These are phyloP conservation scores for Backusella circina DNA, from an alignment of 192 early-diverging fungal species.

Conservation along the genomic window DNA sequence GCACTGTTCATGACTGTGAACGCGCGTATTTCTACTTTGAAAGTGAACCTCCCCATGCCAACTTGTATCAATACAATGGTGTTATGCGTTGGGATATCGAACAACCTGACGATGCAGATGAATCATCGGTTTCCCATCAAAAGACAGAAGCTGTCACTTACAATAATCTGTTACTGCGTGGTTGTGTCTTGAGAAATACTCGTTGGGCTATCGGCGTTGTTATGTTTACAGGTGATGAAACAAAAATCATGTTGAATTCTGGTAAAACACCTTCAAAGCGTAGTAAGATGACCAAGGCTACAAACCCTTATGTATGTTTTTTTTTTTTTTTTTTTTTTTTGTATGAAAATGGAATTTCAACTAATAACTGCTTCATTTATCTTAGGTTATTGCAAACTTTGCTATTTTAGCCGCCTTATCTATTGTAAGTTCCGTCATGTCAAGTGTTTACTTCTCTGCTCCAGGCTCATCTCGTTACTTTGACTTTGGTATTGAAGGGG, in stretches of 20 bases:
- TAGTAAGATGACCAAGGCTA: conserved; percentile 85
- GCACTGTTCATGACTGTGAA: conserved; percentile 57
- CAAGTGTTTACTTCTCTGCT: conserved; percentile 59
- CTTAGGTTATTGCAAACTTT: conserved; percentile 77
- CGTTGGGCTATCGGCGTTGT: conserved; percentile 82
- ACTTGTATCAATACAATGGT: conserved; percentile 85
- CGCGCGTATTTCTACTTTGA: conserved; percentile 65
- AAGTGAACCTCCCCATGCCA: conserved; percentile 81
- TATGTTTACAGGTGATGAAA: conserved; percentile 89
- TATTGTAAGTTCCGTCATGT: conserved; percentile 62
- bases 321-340: background rate
- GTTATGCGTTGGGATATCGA: conserved; percentile 51
- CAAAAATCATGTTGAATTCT: conserved; percentile 96
- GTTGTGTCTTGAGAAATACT: conserved; percentile 91
- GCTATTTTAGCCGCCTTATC: conserved; percentile 72
- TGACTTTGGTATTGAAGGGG: conserved; percentile 47
- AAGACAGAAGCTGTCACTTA: conserved; percentile 69
- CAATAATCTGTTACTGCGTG: conserved; percentile 85
- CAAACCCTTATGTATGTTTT: conserved; percentile 78
- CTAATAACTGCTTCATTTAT: background rate
- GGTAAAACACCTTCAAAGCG: conserved; percentile 92
- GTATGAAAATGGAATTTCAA: background rate
- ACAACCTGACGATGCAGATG: conserved; percentile 3
- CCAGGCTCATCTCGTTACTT: conserved; percentile 49
- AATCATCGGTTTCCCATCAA: conserved; percentile 38